Base-by-base conservation (phyloP, 2,329 filamentous ascomycete species). In the Onygenales sp. region DNA sequence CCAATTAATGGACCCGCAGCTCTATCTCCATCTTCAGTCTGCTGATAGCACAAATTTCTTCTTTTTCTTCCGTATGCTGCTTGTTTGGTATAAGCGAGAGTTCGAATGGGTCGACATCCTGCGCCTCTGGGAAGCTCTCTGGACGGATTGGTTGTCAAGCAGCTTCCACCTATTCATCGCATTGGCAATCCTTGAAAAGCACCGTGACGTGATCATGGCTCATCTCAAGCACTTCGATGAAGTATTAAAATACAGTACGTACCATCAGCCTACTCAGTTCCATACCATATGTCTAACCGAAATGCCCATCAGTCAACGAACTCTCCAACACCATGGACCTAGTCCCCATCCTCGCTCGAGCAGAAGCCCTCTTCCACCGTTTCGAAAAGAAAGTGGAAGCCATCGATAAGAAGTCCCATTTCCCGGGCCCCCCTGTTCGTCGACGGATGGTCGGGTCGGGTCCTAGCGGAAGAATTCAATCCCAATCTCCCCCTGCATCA, bases 21-120 rank as follows among this genome's bases (percentile, higher is more conserved):
- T 98, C 6, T 97, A 96, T 70, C 78, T 87, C 2, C 93, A 98
- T 63, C 81, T 98, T 0, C 83, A 95, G 68, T 84, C 81, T 13
- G 88, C 91, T 17, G 94, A 98, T 63, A 94, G 87, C 64, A 98
- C 93, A 27, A 98, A 98, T 69, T 98, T 98, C 71, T 98, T 98
- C 73, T 98, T 98, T 76, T 97, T 98, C 77, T 98, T 97, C 81
- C 87, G 93, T 56, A 97, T 97, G 93, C 78, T 98, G 36, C 78
- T 98, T 1, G 93, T 98, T 8, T 98, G 93, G 93, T 98, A 93
- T 71, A 98, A 98, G 76, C 86, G 93, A 47, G 93, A 98, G 70
- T 98, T 98, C 63, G 80, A 83, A 60, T 98, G 92, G 88, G 69
- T 79, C 47, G 90, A 97, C 64, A 83, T 95, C 9, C 74, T 97